Conservation (phyloP, 129 eudicot species). For the Rutidosis leptorrhynchoides region DNA sequence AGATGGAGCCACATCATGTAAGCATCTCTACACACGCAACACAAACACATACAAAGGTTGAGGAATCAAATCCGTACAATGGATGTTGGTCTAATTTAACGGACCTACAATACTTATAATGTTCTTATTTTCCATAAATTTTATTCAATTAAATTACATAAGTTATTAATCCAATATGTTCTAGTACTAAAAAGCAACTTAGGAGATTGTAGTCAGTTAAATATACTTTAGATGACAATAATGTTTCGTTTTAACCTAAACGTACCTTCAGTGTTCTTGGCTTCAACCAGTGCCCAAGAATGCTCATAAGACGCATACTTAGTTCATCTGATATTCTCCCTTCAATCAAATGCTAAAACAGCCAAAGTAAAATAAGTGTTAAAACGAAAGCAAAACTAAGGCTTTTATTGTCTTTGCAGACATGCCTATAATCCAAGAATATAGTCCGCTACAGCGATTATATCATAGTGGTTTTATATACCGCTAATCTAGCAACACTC, state of each 20-base stretch:
- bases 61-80: neutral
- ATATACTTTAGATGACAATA: neutral
- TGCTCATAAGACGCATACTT: conserved; percentile 21
- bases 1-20: conserved; percentile 24
- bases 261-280: conserved; percentile 29
- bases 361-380: conserved; percentile 1
- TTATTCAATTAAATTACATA: neutral
- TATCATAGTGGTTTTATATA: conserved; percentile 10
- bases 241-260: neutral
- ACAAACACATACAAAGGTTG: neutral
- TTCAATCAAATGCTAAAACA: conserved; percentile 18
- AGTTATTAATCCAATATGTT: neutral
- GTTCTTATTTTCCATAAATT: neutral
- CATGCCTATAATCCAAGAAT: neutral
- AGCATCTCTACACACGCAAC: conserved; percentile 24
- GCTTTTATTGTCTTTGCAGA: conserved; percentile 13
- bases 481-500: conserved; percentile 29
- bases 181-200: neutral
- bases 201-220: neutral
- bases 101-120: neutral
- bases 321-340: conserved; percentile 30
- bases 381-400: conserved; percentile 2
- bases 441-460: neutral
- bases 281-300: conserved; percentile 34
- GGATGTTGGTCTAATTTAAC: neutral